These are phyloP conservation scores for Fraxinus excelsior DNA, from an alignment of 257 asterid genomes.

Conservation along the genomic window DNA sequence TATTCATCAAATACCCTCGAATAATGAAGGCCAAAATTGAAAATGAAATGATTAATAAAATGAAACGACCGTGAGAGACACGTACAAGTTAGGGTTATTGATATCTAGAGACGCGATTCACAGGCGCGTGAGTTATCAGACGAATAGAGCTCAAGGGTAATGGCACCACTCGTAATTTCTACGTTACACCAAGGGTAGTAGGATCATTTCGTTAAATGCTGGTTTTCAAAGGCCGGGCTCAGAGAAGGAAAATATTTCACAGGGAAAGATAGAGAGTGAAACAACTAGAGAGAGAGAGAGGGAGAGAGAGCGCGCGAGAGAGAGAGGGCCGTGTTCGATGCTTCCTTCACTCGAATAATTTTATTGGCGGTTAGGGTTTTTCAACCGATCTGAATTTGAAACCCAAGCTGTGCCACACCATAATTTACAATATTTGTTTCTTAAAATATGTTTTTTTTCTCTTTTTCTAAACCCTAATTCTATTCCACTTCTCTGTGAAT, in stretches of 20 bases:
- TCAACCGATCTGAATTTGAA: slow-evolving; percentile 34
- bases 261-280: slow-evolving; percentile 2
- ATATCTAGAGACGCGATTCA: not conserved
- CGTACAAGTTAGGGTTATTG: not conserved
- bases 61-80: not conserved
- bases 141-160: not conserved
- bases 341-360: not conserved
- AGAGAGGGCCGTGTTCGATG: slow-evolving; percentile 13
- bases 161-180: slow-evolving; percentile 7
- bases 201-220: slow-evolving; percentile 26
- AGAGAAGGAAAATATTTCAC: not conserved
- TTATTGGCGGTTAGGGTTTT: slow-evolving; percentile 70
- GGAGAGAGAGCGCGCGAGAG: slow-evolving; percentile 22
- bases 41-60: no score
- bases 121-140: not conserved
- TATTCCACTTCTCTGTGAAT: slow-evolving; percentile 21
- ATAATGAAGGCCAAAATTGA: no score
- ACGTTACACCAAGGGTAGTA: slow-evolving; percentile 28
- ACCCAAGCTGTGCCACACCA: slow-evolving; percentile 23
- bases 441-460: not conserved
- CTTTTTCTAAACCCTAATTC: slow-evolving; percentile 60
- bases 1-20: no score
- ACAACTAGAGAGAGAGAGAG: not conserved
- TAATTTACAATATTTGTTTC: slow-evolving; percentile 7
- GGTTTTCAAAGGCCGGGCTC: slow-evolving; percentile 40